phyloP scores from a whole-genome alignment of 176 grass and related monocot species.

The Aechmea fasciata region DNA sequence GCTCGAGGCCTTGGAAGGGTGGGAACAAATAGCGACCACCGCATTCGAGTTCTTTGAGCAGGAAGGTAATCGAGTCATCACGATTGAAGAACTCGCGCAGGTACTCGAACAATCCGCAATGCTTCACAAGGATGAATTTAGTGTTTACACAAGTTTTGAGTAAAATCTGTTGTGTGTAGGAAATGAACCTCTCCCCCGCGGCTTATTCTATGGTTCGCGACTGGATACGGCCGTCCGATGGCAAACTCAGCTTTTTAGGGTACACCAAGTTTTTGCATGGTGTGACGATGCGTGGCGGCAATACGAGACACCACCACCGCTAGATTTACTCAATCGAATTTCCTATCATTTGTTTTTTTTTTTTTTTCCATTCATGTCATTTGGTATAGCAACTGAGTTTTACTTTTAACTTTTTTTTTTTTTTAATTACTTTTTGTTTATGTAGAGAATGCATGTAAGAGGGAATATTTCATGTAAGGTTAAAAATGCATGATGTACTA shows the following conservation, averaged over 20 bases:
- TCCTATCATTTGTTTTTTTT: conserved; percentile 21
- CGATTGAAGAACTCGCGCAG: conserved; percentile 79
- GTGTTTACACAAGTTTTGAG: neutral
- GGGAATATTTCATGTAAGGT: neutral
- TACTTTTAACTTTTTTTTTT: conserved; percentile 7
- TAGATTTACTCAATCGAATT: conserved; percentile 12
- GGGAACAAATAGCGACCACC: conserved; percentile 77
- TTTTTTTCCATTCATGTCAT: conserved; percentile 55
- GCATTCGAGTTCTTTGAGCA: conserved; percentile 89
- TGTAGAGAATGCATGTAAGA: neutral
- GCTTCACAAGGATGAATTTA: neutral
- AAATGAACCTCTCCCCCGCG: conserved; percentile 75
- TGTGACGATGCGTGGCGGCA: conserved; percentile 66
- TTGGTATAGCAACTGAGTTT: conserved; percentile 23
- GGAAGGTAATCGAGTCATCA: conserved; percentile 81
- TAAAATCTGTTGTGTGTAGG: conserved; percentile 29
- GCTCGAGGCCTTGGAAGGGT: conserved; percentile 66
- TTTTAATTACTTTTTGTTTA: conserved; percentile 23
- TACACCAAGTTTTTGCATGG: conserved; percentile 99
- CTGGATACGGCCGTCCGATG: conserved; percentile 80
- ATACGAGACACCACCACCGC: conserved; percentile 38
- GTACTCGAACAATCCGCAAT: conserved; percentile 21
- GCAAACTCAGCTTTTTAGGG: conserved; percentile 82
- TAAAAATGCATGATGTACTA: neutral
- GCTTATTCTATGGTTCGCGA: conserved; percentile 75